phyloP scores from a whole-genome alignment of 2,329 filamentous ascomycete genomes.

The Penicillium sp. region DNA sequence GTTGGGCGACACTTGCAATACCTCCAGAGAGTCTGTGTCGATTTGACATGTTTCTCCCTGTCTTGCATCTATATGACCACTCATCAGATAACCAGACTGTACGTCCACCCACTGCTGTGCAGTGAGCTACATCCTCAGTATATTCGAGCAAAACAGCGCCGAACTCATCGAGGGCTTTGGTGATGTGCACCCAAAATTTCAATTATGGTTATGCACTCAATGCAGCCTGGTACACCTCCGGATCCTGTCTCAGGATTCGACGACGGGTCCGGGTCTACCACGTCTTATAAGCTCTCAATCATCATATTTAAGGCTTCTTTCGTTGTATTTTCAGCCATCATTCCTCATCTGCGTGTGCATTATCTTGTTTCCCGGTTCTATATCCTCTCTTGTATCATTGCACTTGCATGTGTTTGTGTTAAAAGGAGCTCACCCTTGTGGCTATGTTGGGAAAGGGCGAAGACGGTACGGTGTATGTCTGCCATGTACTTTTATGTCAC shows the following conservation, averaged over 20 bases:
- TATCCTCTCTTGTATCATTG: conserved; percentile 18
- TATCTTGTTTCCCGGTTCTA: conserved; percentile 16
- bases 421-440: background rate
- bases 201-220: background rate
- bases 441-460: background rate
- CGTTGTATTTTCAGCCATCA: background rate
- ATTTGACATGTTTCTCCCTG: conserved; percentile 3
- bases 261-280: conserved; percentile 2
- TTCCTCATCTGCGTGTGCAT: background rate
- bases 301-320: background rate
- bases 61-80: conserved; percentile 4
- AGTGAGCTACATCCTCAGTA: background rate
- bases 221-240: conserved; percentile 6
- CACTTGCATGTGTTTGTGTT: conserved; percentile 12
- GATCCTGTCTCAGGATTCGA: conserved; percentile 1
- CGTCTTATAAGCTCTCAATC: background rate
- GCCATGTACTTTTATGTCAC: conserved; percentile 12
- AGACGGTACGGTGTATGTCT: background rate
- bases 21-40: background rate
- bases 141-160: background rate
- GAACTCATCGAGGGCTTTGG: background rate
- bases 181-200: background rate
- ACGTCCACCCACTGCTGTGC: conserved; percentile 9
- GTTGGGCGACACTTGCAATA: background rate
- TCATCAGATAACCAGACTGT: background rate